Evolutionary conservation across 2,329 filamentous ascomycete species (phyloP), one percentile per base, ranked within the genome.

Genomic region (Ophiostoma sp.): DNA sequence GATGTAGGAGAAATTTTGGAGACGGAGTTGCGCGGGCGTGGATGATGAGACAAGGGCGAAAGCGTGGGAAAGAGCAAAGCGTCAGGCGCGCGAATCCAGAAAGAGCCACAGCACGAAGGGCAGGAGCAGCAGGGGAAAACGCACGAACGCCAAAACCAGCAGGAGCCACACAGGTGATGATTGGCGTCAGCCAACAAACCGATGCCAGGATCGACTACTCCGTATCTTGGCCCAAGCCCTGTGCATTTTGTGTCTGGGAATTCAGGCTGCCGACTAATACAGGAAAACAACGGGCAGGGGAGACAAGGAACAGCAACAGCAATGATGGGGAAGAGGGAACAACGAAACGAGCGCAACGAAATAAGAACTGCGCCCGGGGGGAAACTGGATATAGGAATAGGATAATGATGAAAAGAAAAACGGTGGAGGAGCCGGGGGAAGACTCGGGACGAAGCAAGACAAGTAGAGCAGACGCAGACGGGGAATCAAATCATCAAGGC

Each of bases 31-130:
- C 52, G 33, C 50, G 70, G 48, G 64, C 52, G 57, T 36, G 61
- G 59, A 73, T 70, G 72, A 75, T 74, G 74, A 75, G 74, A 75
- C 72, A 73, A 48, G 69, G 66, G 63, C 45, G 61, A 22, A 17
- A 39, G 55, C 61, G 36, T 45, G 36, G 36, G 36, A 45, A 63
- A 63, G 59, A 33, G 59, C n/a, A 39, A 33, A 59, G 55, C 55
- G 55, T 59, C 55, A n/a, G 57, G 42, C 55, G 73, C 73, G 74
- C 74, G 73, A 68, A 42, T 9, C 45, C 73, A 59, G 64, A 72
- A 72, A 63, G 48, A 25, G 66, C 73, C 66, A 71, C 70, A 63
- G 63, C 50, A 69, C 22, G n/a, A 50, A 61, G 63, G 7, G 36
- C 19, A 39, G 42, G 52, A 66, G 63, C 61, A 19, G 22, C 19